Conservation (phyloP, 225 moss, liverwort and hornwort genomes). For the Sphagnum tenellum region DNA sequence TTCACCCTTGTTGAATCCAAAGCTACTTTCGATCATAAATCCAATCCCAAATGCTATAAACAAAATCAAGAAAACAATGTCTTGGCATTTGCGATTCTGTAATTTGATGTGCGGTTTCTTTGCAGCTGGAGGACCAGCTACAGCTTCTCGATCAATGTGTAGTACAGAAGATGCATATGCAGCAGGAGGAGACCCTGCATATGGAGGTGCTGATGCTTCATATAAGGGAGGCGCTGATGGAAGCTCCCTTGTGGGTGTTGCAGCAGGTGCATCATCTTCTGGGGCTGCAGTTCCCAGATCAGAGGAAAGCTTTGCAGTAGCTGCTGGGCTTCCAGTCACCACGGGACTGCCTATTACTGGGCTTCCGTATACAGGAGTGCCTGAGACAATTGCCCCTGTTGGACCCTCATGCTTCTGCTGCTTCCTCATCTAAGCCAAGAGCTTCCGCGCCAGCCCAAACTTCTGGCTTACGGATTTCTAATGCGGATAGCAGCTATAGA, state of each 20-base stretch:
- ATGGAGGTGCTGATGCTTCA: too few relatives aligned
- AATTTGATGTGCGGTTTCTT: conserved; percentile 46
- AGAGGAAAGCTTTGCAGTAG: background rate
- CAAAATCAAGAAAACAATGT: conserved; percentile 49
- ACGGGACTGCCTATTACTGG: conserved; percentile 14
- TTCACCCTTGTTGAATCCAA: conserved; percentile 59
- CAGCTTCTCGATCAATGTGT: conserved; percentile 30
- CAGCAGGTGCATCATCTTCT: conserved; percentile 31
- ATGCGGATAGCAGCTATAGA: too few relatives aligned
- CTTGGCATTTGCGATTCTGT: conserved; percentile 43
- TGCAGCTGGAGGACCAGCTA: background rate
- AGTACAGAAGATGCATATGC: background rate
- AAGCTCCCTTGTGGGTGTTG: conserved; percentile 3
- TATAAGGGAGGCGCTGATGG: too few relatives aligned
- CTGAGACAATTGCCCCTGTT: conserved; percentile 62
- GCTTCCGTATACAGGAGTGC: conserved; percentile 44
- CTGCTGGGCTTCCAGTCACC: background rate
- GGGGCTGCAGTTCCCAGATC: too few relatives aligned
- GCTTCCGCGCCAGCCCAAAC: too few relatives aligned
- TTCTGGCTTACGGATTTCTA: too few relatives aligned
- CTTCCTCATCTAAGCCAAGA: conserved; percentile 22
- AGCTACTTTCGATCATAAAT: conserved; percentile 68
- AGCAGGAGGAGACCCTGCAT: too few relatives aligned
- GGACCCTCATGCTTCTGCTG: conserved; percentile 41
- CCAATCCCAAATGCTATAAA: conserved; percentile 51